phyloP scores from a whole-genome alignment of 2,329 filamentous ascomycete species.

The Ophiocordyceps robertsii region DNA sequence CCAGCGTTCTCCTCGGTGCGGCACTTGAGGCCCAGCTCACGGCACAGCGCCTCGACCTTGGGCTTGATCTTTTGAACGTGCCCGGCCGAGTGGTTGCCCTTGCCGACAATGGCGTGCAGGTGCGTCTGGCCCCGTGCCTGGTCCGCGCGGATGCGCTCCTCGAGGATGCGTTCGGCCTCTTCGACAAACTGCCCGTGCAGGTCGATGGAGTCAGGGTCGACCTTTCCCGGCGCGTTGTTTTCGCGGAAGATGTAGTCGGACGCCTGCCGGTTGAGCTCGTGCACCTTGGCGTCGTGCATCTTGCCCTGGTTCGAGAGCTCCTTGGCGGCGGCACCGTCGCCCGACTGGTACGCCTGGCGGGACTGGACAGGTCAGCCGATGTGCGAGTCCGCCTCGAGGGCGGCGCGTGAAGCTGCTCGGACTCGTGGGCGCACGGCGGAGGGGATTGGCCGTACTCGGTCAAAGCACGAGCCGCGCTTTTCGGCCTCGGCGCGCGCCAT shows the following conservation, averaged over 20 bases:
- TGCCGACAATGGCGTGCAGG: slow-evolving; percentile 90
- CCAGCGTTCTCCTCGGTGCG: slow-evolving; percentile 81
- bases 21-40: slow-evolving; percentile 70
- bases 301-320: slow-evolving; percentile 77
- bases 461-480: slow-evolving; percentile 67
- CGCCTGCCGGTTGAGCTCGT: slow-evolving; percentile 80
- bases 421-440: too few relatives aligned
- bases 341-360: slow-evolving; percentile 66
- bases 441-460: slow-evolving; percentile 36
- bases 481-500: slow-evolving; percentile 68
- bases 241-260: slow-evolving; percentile 91
- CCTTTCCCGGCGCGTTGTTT: slow-evolving; percentile 70
- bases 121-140: slow-evolving; percentile 61
- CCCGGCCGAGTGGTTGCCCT: slow-evolving; percentile 72
- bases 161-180: slow-evolving; percentile 84
- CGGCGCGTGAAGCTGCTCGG: too few relatives aligned
- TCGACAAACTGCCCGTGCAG: slow-evolving; percentile 90
- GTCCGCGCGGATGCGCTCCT: slow-evolving; percentile 71
- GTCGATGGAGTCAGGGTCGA: slow-evolving; percentile 75
- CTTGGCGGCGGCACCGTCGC: slow-evolving; percentile 76
- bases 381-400: too few relatives aligned
- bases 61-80: slow-evolving; percentile 93
- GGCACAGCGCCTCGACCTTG: slow-evolving; percentile 78
- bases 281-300: slow-evolving; percentile 68
- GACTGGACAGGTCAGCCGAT: slow-evolving; percentile 29